Conservation (phyloP, 768 basidiomycete species). For the Tricholoma sp. region DNA sequence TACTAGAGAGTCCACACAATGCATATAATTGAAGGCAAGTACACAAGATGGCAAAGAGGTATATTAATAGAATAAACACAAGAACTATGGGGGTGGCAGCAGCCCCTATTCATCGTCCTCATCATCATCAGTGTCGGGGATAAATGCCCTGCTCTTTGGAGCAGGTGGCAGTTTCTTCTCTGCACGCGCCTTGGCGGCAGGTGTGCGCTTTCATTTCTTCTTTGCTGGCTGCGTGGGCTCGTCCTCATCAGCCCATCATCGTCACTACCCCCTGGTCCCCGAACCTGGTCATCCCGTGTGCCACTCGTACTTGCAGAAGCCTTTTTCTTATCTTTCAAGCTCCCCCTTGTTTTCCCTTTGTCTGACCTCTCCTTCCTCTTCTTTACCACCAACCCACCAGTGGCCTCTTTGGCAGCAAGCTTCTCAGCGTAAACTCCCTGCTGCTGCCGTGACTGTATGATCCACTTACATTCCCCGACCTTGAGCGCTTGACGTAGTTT, state of each 20-base stretch:
- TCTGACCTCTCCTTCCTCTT: no score
- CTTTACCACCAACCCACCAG: no score
- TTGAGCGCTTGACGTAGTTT: not conserved
- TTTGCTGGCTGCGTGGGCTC: no score
- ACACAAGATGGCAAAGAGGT: not conserved
- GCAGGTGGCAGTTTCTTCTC: not conserved
- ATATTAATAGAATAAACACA: no score
- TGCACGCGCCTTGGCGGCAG: not conserved
- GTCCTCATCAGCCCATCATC: no score
- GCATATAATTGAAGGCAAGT: not conserved
- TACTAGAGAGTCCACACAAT: not conserved
- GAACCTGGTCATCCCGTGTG: no score
- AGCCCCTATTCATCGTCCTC: not conserved
- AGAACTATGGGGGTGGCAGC: not conserved
- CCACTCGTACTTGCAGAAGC: no score
- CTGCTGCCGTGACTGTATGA: not conserved
- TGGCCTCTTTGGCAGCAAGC: no score
- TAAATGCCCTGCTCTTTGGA: not conserved
- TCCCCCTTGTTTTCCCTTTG: no score
- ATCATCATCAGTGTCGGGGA: not conserved
- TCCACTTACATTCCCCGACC: not conserved
- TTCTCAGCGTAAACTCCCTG: not conserved
- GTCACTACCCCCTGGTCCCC: no score
- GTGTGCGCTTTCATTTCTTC: no score
- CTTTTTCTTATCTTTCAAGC: no score